Evolutionary conservation across 805 yeast species (phyloP), one percentile per base, ranked within the genome.

Genomic region (Yarrowia divulgata): DNA sequence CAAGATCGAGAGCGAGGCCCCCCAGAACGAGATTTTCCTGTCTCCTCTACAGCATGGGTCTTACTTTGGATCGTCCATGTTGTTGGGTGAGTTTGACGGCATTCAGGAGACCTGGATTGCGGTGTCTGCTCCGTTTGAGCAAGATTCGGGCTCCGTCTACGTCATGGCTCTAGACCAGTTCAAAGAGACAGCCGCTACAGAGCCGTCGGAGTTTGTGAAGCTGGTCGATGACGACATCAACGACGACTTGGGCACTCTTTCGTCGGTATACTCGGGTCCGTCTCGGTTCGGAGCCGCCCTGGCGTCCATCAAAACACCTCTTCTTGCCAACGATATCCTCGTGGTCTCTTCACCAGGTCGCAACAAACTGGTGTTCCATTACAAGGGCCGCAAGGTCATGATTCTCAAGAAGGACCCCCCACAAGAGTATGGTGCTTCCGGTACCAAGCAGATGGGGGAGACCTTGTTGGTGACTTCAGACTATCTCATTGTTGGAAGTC

Each of bases 121-220:
- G 0, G 79, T 87, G 1, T 82, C 87, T 1, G 82, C 89, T 1
- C 85, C 85, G 2, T 79, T 75, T 69, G 88, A 85, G 69, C 54
- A 69, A 10, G 40, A 67, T 8, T 66, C 40, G 0, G 62, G 55
- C 23, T 34, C 67, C 5, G 55, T 50, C 6, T 42, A 42, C 29
- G 60, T 50, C 13, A 63, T 63, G 52, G 62, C 50, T 10, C 19
- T 67, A 16, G 69, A 49, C 9, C 67, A 69, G 29, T 40, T 67
- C 16, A 29, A 49, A 16, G 70, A 54, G 14, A 39, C 45, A 8
- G 34, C 60, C 0, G 60, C 45, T 14, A 54, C 60, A 3, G 60
- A 54, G 14, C 60, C 60, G 3, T 32, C 42, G 19, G 62, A 29
- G 18, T 40, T 29, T 23, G 42, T 45, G 39, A 19, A 37, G 39